Evolutionary conservation across 164 flowering plant species (phyloP), one percentile per base, ranked within the genome.

Genomic region (Nymphaea thermarum): DNA sequence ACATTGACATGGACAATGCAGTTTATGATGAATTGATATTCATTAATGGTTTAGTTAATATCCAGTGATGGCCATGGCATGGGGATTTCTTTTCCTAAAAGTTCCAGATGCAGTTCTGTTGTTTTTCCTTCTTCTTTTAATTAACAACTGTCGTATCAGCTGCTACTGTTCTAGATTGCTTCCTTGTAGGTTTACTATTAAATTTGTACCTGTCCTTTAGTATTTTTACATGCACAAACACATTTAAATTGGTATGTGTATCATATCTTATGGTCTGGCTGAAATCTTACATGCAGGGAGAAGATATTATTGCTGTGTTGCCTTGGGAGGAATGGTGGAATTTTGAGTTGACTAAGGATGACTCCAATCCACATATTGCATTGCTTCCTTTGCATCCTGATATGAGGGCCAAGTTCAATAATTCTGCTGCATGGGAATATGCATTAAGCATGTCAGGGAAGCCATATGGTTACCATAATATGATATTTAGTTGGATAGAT

Each of bases 241-340:
- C 12, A 6, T 47, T 47, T 47, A 10, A 10, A 2, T 45, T 45
- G 53, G 10, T 45, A 10, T 45, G 2, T 45, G 12, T 47, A 47
- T 47, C 11, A 47, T 47, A 47, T 47, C 12, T 47, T 47, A 7
- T 4, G 55, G 7, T 47, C 12, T 14, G 12, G 16, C 64, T 61
- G 8, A 6, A n/a, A 43, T 70, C 44, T 64, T 18, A 45, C n/a
- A 70, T 82, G 42, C 64, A 95, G 99, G 99, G 98, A 68, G 93
- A 88, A 77, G 90, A 87, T 83, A 65, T 90, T 45, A 81, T 95
- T 77, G 98, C 85, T 43, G 42, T 90, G 43, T 63, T 95, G 75
- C 86, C 97, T 67, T 95, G 99, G 99, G 94, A 95, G 11, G 98
- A 95, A 66, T 95, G 99, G 99, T 95, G 99, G 99, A 82, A 89